A percentile compares a stretch with the other conserved stretches of the same genome.
phyloP scores from a whole-genome alignment of 2,329 filamentous ascomycete species.

The Escovopsis sp. region DNA sequence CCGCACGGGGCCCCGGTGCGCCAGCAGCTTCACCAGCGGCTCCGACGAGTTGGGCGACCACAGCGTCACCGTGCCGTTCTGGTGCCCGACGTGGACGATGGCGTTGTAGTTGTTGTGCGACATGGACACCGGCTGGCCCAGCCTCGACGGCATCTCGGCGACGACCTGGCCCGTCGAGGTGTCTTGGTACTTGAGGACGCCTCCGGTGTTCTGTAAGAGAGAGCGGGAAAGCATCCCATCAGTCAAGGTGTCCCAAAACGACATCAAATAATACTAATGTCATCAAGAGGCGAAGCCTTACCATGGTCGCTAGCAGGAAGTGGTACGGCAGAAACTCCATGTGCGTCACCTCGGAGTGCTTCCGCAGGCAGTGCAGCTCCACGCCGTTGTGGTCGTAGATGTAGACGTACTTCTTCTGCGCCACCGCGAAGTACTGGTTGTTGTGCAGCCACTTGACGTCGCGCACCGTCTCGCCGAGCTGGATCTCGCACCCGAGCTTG shows the following conservation, averaged over 20 bases:
- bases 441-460: conserved; percentile 91
- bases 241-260: not conserved
- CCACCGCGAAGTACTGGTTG: conserved; percentile 85
- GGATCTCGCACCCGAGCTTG: conserved; percentile 79
- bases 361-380: conserved; percentile 80
- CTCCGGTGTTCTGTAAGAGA: conserved; percentile 49
- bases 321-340: conserved; percentile 97
- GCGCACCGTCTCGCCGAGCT: conserved; percentile 78
- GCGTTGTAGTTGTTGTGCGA: conserved; percentile 87
- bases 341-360: conserved; percentile 80
- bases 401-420: conserved; percentile 92
- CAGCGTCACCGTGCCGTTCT: conserved; percentile 85
- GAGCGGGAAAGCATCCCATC: too few species aligned
- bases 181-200: conserved; percentile 87
- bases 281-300: conserved; percentile 27
- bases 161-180: conserved; percentile 85
- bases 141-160: conserved; percentile 68
- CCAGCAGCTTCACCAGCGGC: conserved; percentile 79
- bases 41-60: conserved; percentile 90
- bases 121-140: conserved; percentile 71
- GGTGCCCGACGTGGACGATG: conserved; percentile 81
- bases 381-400: conserved; percentile 89
- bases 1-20: conserved; percentile 78
- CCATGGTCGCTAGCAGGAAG: conserved; percentile 77
- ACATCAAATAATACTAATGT: too few species aligned